These are phyloP conservation scores for Aphanomyces euteiches DNA, from an alignment of 352 stramenopile species.

Conservation along the genomic window DNA sequence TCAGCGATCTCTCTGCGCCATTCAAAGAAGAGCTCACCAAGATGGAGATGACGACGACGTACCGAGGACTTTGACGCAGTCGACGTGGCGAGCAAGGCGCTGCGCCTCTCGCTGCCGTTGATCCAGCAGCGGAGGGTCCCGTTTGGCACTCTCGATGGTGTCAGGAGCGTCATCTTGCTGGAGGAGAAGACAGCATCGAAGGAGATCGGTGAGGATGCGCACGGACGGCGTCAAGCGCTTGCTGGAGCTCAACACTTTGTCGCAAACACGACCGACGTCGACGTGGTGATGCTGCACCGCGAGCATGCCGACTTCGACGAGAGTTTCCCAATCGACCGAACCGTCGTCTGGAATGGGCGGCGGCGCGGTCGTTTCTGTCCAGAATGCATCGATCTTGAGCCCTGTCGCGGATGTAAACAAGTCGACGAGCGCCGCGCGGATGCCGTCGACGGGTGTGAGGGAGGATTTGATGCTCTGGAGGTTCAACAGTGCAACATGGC, in stretches of 20 bases:
- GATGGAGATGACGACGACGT: neutral
- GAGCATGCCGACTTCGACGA: constrained; percentile 56
- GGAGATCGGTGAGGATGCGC: constrained; percentile 11
- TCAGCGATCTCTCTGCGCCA: constrained; percentile 53
- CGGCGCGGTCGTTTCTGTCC: neutral
- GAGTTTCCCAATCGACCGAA: constrained; percentile 51
- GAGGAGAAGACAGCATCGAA: constrained; percentile 25
- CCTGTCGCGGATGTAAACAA: constrained; percentile 59
- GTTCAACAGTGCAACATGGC: constrained; percentile 65
- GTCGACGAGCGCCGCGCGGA: constrained; percentile 52
- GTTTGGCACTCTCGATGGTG: constrained; percentile 26
- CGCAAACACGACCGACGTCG: constrained; percentile 41
- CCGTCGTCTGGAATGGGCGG: constrained; percentile 27
- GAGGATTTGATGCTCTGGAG: constrained; percentile 48
- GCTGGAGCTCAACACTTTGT: constrained; percentile 39
- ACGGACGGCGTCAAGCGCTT: constrained; percentile 9
- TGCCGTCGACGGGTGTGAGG: constrained; percentile 31
- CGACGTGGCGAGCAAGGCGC: constrained; percentile 49
- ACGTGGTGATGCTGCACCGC: constrained; percentile 42
- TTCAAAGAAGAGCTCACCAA: neutral
- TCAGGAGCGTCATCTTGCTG: constrained; percentile 51
- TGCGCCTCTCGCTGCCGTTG: constrained; percentile 39
- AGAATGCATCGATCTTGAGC: constrained; percentile 45
- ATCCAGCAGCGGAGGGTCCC: constrained; percentile 34
- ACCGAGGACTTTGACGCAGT: constrained; percentile 62